Evolutionary conservation across 163 green algal species (phyloP).

Genomic region (Chloromonas sp.): DNA sequence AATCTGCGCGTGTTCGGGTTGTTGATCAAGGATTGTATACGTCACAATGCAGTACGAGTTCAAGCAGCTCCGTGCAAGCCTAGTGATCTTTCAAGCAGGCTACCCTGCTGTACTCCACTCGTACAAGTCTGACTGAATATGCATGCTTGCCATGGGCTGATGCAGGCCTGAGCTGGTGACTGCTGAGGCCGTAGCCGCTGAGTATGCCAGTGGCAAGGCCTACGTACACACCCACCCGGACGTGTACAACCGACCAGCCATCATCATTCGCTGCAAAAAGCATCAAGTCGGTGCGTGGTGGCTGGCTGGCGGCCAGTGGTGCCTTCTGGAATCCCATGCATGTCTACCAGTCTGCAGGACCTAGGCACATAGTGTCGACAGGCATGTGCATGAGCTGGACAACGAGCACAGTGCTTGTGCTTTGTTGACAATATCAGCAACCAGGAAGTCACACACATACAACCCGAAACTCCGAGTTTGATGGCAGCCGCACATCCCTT

Average conservation of each 20-base stretch:
- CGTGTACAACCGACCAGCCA: conserved; percentile 59
- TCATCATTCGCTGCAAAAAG: conserved; percentile 60
- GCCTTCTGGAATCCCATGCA: not conserved
- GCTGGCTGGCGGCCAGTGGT: not conserved
- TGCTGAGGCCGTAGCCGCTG: conserved; percentile 33
- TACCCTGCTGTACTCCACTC: no score
- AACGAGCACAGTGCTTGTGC: not conserved
- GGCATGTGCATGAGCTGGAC: not conserved
- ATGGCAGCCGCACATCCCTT: no score
- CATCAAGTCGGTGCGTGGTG: conserved; percentile 53
- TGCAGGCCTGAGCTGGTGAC: conserved; percentile 42
- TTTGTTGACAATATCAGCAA: not conserved
- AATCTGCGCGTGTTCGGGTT: no score
- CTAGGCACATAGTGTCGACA: not conserved
- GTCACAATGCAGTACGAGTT: no score
- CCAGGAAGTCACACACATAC: no score
- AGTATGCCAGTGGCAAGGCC: conserved; percentile 75
- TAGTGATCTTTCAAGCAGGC: no score
- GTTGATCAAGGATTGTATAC: no score
- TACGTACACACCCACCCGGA: conserved; percentile 66
- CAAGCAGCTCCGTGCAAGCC: no score
- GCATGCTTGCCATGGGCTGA: no score
- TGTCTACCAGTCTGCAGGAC: not conserved
- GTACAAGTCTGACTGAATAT: no score
- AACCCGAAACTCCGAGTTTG: no score